Percentiles rank a stretch among this genome's conserved stretches.
These are phyloP conservation scores for Silene noctiflora DNA, from an alignment of 179 eudicot genomes.

Conservation along the genomic window DNA sequence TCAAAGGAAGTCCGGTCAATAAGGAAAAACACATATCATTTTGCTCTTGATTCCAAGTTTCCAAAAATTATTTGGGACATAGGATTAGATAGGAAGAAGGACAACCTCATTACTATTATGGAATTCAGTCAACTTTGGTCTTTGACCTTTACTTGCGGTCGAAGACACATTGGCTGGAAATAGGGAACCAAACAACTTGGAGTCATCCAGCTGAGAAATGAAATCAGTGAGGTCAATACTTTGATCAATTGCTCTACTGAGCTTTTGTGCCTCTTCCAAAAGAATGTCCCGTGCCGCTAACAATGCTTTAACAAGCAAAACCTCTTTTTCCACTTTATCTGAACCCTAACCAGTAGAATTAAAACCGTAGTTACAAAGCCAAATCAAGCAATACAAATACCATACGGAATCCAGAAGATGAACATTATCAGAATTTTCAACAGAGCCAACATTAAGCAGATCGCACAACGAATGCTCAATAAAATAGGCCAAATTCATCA, in stretches of 20 bases:
- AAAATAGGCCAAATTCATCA: background rate
- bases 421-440: background rate
- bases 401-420: background rate
- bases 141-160: conserved; percentile 35
- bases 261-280: conserved; percentile 76
- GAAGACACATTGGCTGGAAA: conserved; percentile 32
- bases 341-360: conserved; percentile 26
- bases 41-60: background rate
- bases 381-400: background rate
- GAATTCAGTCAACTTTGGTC: conserved; percentile 30
- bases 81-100: conserved; percentile 14
- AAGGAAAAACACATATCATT: background rate
- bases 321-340: conserved; percentile 35
- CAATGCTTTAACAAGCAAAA: conserved; percentile 68
- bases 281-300: conserved; percentile 76
- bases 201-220: conserved; percentile 54
- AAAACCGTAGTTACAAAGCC: conserved; percentile 7
- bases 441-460: conserved; percentile 15
- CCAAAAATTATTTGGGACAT: background rate
- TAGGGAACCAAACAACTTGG: conserved; percentile 49
- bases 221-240: conserved; percentile 59
- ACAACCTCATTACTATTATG: conserved; percentile 43
- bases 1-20: background rate
- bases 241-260: conserved; percentile 68
- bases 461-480: background rate